Conservation (phyloP, 2,329 filamentous ascomycete species). For the Aspergillus sp. region DNA sequence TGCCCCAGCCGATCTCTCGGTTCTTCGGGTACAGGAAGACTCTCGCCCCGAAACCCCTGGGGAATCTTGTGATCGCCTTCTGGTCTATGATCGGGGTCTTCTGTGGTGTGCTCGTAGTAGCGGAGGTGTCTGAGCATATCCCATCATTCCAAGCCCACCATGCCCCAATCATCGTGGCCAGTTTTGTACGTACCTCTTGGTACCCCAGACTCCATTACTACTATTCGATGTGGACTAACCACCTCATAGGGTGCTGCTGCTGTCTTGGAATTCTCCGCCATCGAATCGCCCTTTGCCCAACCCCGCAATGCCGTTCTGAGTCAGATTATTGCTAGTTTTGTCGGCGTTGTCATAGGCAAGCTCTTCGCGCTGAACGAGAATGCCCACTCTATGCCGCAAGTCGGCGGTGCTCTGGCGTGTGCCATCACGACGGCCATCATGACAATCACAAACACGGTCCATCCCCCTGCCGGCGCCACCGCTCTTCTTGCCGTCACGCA, state of each 20-base stretch:
- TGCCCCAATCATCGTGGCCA: conserved; percentile 66
- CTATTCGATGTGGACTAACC: conserved; percentile 10
- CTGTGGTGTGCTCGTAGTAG: conserved; percentile 61
- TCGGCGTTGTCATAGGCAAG: conserved; percentile 65
- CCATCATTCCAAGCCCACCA: conserved; percentile 55
- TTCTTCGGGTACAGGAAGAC: conserved; percentile 65
- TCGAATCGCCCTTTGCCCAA: conserved; percentile 72
- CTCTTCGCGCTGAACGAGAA: conserved; percentile 59
- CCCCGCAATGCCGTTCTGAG: conserved; percentile 69
- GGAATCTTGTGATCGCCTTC: conserved; percentile 60
- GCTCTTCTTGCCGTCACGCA: conserved; percentile 66
- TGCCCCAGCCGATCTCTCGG: conserved; percentile 68
- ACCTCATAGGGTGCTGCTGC: conserved; percentile 67
- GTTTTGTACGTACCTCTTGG: conserved; percentile 60
- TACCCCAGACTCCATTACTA: neutral
- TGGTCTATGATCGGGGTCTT: conserved; percentile 70
- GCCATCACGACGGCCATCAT: conserved; percentile 65
- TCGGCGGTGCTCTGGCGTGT: conserved; percentile 67
- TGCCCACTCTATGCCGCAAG: conserved; percentile 59
- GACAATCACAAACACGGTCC: conserved; percentile 70
- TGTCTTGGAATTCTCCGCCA: conserved; percentile 72
- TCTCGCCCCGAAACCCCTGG: conserved; percentile 43
- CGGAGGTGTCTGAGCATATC: conserved; percentile 58
- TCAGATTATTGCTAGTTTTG: conserved; percentile 63
- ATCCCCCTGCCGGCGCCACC: conserved; percentile 75